Evolutionary conservation across 2,329 filamentous ascomycete species (phyloP).

Genomic region (Blumeriella jaapii): DNA sequence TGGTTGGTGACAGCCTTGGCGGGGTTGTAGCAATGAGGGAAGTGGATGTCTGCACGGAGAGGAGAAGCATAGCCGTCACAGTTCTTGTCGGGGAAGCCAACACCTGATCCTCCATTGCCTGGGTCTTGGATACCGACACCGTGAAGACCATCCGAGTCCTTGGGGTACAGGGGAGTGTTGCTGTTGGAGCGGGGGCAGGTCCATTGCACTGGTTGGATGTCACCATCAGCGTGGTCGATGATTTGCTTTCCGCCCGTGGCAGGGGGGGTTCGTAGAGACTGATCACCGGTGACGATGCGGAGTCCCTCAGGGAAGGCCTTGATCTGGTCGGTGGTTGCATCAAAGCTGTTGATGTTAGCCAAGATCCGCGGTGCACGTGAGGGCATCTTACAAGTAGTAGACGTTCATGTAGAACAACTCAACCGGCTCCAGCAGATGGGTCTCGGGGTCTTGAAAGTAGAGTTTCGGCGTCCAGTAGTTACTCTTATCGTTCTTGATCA

Average conservation of each 20-base stretch:
- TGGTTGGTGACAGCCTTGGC: conserved; percentile 41
- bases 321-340: conserved; percentile 51
- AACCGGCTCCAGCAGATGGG: conserved; percentile 46
- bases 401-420: conserved; percentile 59
- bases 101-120: conserved; percentile 42
- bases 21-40: conserved; percentile 84
- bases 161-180: conserved; percentile 40
- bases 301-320: conserved; percentile 67
- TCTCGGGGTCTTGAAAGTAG: conserved; percentile 59
- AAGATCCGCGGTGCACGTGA: neutral
- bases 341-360: conserved; percentile 37
- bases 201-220: conserved; percentile 43
- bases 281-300: conserved; percentile 70
- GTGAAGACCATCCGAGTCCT: conserved; percentile 40
- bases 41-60: conserved; percentile 72
- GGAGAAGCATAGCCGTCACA: conserved; percentile 54
- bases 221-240: conserved; percentile 40
- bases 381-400: conserved; percentile 57
- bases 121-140: conserved; percentile 43
- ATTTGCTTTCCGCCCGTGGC: conserved; percentile 37
- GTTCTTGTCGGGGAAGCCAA: conserved; percentile 58
- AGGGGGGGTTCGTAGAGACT: conserved; percentile 50
- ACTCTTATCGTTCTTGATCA: conserved; percentile 71
- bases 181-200: conserved; percentile 46
- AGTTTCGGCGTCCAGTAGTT: conserved; percentile 74